Base-by-base conservation (phyloP, 106 monocot genomes). In the Phalaenopsis aphrodite region DNA sequence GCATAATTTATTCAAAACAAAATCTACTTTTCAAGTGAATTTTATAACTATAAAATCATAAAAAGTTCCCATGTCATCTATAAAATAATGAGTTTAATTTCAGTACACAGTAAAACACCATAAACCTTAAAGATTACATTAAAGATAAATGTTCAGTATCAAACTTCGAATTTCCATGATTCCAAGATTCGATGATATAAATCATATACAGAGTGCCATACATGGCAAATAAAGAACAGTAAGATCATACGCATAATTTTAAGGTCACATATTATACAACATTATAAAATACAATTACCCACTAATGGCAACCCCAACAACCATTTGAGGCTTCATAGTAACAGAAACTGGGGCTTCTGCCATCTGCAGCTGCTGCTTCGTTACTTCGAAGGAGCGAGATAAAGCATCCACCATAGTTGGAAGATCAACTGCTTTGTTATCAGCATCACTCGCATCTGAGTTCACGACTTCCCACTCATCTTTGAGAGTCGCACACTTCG, bases 401-500 rank as follows among this genome's bases (percentile, higher is more conserved):
- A 77, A 30, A 30, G 36, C 77, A 52, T 41, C 77, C 52, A 77
- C 30, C 52, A 77, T 77, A 52, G 48, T 23, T 12, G 47, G 77
- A 37, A 48, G n/a, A 55, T 55, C 43, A 42, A 49, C 39, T 41
- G 37, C 16, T 39, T n/a, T 41, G 21, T 10, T 36, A 23, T 15
- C 57, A 41, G 78, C 57, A 57, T 56, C 57, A 7, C 11, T 41
- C 11, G 3, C 47, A 7, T 75, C 75, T 18, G 75, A 47, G 41
- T 45, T 1, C 49, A 76, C 30, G 23, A 76, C 0, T 49, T 78
- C 78, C 78, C 78, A 78, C 18, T 77, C 77, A 14, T 78, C 78
- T 38, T 57, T 78, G 57, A 30, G 6, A 4, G 73, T 42, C 10
- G 83, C 77, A 18, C 79, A 79, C 69, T 81, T 64, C 80, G 76